These are phyloP conservation scores for Ammopiptanthus mongolicus DNA, from an alignment of 306 rosid genomes.

Conservation along the genomic window DNA sequence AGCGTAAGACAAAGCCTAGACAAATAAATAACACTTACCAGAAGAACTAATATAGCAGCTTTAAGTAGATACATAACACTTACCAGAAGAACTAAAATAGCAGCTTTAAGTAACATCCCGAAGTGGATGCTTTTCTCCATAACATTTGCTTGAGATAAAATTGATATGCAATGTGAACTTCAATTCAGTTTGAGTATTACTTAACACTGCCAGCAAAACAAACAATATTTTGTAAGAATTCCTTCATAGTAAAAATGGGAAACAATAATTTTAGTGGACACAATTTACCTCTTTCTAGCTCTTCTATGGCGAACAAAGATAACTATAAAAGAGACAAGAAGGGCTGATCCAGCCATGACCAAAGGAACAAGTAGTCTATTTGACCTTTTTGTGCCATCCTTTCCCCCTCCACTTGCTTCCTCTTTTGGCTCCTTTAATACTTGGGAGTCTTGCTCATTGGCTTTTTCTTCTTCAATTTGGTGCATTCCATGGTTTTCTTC, in stretches of 20 bases:
- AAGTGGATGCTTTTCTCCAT: too few species aligned
- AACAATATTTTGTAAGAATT: not conserved
- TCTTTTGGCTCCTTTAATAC: conserved; percentile 8
- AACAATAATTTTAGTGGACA: not conserved
- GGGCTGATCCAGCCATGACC: conserved; percentile 51
- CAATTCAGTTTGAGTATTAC: not conserved
- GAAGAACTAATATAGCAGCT: not conserved
- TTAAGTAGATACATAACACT: not conserved
- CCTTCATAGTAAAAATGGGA: not conserved
- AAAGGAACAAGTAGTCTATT: conserved; percentile 37
- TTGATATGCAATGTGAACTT: too few species aligned
- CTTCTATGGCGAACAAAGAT: conserved; percentile 30
- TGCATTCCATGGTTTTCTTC: conserved; percentile 5
- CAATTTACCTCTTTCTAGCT: conserved; percentile 26
- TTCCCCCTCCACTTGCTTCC: conserved; percentile 20
- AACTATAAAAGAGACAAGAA: conserved; percentile 40
- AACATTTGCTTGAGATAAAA: too few species aligned
- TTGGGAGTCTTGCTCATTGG: not conserved
- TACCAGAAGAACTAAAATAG: not conserved
- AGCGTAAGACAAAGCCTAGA: not conserved
- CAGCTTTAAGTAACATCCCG: not conserved
- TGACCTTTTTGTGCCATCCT: conserved; percentile 5
- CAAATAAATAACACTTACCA: not conserved
- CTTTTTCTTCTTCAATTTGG: conserved; percentile 10
- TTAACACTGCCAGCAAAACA: not conserved